phyloP scores from a whole-genome alignment of 768 basidiomycete genomes.

The Ramaria sp. region DNA sequence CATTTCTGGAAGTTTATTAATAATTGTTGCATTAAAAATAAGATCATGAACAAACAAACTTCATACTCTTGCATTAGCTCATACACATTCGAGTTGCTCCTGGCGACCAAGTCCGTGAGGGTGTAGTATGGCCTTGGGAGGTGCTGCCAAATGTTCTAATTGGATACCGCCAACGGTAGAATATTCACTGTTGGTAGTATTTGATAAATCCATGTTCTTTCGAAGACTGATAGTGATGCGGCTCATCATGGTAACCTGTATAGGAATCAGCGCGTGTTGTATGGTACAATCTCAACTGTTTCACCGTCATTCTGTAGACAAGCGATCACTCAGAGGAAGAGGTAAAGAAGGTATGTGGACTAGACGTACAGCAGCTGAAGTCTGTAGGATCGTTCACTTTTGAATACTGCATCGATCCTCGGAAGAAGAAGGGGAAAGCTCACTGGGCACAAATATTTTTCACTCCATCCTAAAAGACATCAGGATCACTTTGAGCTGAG shows the following conservation, averaged over 20 bases:
- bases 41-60: no score
- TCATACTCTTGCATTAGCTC: no score
- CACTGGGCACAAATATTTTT: slow-evolving; percentile 27
- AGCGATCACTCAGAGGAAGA: neutral
- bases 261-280: neutral
- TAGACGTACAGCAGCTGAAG: slow-evolving; percentile 29
- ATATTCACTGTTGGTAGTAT: no score
- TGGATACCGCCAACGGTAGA: no score
- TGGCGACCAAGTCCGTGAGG: no score
- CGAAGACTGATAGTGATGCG: slow-evolving; percentile 49
- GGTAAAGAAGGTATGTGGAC: neutral
- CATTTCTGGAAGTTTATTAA: no score
- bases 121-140: no score
- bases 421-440: slow-evolving; percentile 12
- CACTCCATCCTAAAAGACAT: slow-evolving; percentile 13
- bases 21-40: no score
- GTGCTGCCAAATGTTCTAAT: no score
- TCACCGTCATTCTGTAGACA: neutral
- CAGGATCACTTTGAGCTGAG: no score
- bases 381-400: slow-evolving; percentile 11
- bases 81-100: no score
- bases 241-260: slow-evolving; percentile 54
- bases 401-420: neutral
- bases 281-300: neutral
- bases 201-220: neutral